These are phyloP conservation scores for Salmacisia buchloeana DNA, from an alignment of 1,284 basidiomycete genomes.

Conservation along the genomic window DNA sequence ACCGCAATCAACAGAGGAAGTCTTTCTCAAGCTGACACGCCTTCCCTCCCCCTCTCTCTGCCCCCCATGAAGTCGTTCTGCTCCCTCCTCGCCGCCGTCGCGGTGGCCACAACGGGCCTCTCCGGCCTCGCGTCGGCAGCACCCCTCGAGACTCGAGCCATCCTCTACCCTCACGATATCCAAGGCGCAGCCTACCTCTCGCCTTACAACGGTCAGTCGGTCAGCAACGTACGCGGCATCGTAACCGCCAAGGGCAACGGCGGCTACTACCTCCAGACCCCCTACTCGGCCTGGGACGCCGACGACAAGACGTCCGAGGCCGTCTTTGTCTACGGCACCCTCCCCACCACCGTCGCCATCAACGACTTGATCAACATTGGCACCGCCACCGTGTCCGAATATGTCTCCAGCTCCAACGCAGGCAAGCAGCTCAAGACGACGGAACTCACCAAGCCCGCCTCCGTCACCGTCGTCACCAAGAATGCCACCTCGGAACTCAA, in stretches of 20 bases:
- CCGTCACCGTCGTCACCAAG: conserved; percentile 6
- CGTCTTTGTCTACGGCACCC: conserved; percentile 53
- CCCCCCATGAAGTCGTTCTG: too few species aligned
- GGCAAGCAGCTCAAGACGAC: conserved; percentile 9
- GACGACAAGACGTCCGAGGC: conserved; percentile 59
- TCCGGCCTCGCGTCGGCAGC: conserved; percentile 37
- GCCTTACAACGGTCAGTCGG: conserved; percentile 56
- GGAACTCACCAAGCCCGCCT: conserved; percentile 9
- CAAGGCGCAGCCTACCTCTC: conserved; percentile 58
- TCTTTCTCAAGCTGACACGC: too few species aligned
- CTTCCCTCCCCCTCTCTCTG: too few species aligned
- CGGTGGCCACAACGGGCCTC: not conserved
- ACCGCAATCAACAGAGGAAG: too few species aligned
- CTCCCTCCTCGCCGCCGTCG: conserved; percentile 50
- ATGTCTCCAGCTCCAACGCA: not conserved
- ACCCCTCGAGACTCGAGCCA: conserved; percentile 24
- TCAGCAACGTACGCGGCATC: conserved; percentile 51
- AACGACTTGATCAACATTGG: conserved; percentile 56
- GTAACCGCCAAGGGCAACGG: conserved; percentile 42
- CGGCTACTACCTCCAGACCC: conserved; percentile 60
- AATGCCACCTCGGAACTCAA: not conserved
- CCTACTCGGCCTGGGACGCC: conserved; percentile 43
- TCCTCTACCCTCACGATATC: conserved; percentile 18
- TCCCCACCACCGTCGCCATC: conserved; percentile 52
- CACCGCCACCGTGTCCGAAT: conserved; percentile 38